Conservation (phyloP, 352 stramenopile genomes). For the Blastocystis sp. region DNA sequence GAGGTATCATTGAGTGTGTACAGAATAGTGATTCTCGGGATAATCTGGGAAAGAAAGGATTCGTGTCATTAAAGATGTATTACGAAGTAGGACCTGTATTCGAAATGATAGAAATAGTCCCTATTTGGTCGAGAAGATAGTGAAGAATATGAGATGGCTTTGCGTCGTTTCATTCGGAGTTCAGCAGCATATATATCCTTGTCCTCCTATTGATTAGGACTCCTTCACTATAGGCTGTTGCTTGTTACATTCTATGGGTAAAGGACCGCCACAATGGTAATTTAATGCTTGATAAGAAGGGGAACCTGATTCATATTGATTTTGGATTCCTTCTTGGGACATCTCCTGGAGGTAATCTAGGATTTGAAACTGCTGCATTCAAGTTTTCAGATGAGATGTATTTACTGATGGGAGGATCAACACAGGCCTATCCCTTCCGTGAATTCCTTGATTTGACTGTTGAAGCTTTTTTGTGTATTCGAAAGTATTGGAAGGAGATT, state of each 20-base stretch:
- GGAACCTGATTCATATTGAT: constrained; percentile 87
- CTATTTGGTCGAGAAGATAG: constrained; percentile 28
- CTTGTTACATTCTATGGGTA: constrained; percentile 80
- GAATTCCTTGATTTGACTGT: constrained; percentile 64
- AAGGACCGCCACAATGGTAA: constrained; percentile 92
- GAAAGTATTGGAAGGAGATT: constrained; percentile 54
- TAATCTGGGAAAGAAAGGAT: constrained; percentile 65
- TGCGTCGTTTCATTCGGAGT: constrained; percentile 77
- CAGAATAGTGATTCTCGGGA: constrained; percentile 64
- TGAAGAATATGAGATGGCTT: constrained; percentile 70
- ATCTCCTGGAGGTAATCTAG: constrained; percentile 82
- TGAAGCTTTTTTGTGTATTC: constrained; percentile 62
- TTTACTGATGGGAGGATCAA: constrained; percentile 69
- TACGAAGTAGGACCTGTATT: constrained; percentile 36
- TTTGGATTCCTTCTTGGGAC: constrained; percentile 90
- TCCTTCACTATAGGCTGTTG: constrained; percentile 63
- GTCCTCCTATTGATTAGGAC: background rate
- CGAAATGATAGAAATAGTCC: constrained; percentile 2
- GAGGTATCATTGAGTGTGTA: constrained; percentile 66
- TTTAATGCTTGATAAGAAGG: constrained; percentile 81
- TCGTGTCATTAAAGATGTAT: constrained; percentile 63
- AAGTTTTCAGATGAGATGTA: constrained; percentile 89
- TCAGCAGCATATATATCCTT: constrained; percentile 64
- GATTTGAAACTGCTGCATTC: constrained; percentile 84
- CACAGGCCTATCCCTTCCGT: constrained; percentile 27